These are phyloP conservation scores for Eucalyptus decipiens DNA, from an alignment of 345 rosid species.

Conservation along the genomic window DNA sequence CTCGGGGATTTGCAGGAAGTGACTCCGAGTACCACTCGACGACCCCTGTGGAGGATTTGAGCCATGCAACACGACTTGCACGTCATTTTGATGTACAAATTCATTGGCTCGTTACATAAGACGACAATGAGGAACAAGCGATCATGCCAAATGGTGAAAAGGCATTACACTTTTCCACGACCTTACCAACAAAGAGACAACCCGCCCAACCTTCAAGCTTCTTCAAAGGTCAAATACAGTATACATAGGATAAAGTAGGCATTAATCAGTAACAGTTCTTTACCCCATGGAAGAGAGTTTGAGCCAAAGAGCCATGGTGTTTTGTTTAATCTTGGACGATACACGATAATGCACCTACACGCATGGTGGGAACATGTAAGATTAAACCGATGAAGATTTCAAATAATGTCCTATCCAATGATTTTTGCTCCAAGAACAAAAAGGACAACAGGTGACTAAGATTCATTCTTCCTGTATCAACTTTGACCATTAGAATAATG, in stretches of 20 bases:
- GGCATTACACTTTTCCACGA: not conserved
- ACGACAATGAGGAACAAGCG: not conserved
- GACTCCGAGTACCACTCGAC: not conserved
- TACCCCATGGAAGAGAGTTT: not conserved
- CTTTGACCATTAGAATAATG: not conserved
- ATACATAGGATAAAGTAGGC: not conserved
- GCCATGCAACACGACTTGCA: not conserved
- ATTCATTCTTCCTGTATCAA: not conserved
- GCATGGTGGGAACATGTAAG: not conserved
- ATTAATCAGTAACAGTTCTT: not conserved
- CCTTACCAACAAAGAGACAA: not conserved
- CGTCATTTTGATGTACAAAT: not conserved
- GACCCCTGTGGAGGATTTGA: not conserved
- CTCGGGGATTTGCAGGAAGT: not conserved
- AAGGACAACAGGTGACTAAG: not conserved
- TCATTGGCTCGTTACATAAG: not conserved
- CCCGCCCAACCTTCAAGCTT: not conserved
- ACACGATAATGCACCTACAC: not conserved
- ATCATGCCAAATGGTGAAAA: not conserved
- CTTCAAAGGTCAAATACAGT: not conserved
- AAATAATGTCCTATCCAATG: not conserved
- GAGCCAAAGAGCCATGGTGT: not conserved
- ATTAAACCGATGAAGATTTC: not conserved
- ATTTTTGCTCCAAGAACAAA: not conserved
- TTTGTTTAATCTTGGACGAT: not conserved